Percentiles rank a stretch among this genome's conserved stretches.
These are phyloP conservation scores for Macadamia integrifolia DNA, from an alignment of 164 flowering plant genomes.

Conservation along the genomic window DNA sequence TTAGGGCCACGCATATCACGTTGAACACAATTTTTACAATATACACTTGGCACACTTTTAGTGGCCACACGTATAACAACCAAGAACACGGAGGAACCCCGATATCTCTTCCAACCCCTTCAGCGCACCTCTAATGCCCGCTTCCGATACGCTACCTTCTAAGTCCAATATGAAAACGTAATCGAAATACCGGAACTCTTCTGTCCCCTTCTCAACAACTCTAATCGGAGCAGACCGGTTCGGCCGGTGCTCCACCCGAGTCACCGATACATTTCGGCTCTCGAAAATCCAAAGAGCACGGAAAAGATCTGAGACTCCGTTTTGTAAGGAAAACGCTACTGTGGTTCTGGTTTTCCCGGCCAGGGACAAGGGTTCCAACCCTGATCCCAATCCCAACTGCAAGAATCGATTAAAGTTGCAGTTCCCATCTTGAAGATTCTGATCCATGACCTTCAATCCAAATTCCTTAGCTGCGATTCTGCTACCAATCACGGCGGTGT, in stretches of 20 bases:
- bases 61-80: constrained; percentile 12
- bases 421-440: constrained; percentile 19
- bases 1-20: too few relatives aligned
- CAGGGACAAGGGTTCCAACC: background rate
- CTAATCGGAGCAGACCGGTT: constrained; percentile 18
- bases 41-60: too few relatives aligned
- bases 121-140: constrained; percentile 6
- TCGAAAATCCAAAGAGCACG: constrained; percentile 22
- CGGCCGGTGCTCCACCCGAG: constrained; percentile 26
- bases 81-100: constrained; percentile 16
- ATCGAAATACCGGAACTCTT: constrained; percentile 11
- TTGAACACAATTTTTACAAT: too few relatives aligned
- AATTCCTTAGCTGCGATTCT: constrained; percentile 25
- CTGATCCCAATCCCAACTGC: constrained; percentile 10
- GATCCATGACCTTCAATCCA: constrained; percentile 16
- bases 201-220: constrained; percentile 3
- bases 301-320: constrained; percentile 22
- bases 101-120: constrained; percentile 18
- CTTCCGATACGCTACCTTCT: constrained; percentile 12
- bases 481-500: constrained; percentile 30
- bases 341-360: constrained; percentile 22
- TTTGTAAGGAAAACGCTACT: constrained; percentile 21
- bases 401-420: constrained; percentile 14
- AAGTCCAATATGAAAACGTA: constrained; percentile 24
- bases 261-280: constrained; percentile 14